These are phyloP conservation scores for Bauhinia variegata DNA, from an alignment of 306 rosid genomes.

Conservation along the genomic window DNA sequence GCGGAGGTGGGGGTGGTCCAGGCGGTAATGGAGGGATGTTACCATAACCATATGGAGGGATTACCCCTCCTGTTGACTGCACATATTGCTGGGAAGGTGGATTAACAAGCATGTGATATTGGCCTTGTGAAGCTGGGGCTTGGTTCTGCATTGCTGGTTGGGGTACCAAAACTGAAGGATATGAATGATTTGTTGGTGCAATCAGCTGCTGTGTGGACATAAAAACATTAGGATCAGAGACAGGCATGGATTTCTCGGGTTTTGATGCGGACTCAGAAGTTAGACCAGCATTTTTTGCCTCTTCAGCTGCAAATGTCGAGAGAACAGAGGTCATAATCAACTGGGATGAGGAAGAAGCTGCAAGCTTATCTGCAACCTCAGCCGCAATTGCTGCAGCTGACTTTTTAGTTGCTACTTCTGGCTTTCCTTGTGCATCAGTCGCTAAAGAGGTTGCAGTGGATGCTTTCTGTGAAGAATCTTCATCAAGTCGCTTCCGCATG, in stretches of 20 bases:
- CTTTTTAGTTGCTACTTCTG: slow-evolving; percentile 56
- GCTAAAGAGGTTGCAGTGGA: slow-evolving; percentile 43
- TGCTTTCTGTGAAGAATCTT: slow-evolving; percentile 54
- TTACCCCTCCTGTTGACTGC: slow-evolving; percentile 62
- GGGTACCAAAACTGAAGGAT: slow-evolving; percentile 65
- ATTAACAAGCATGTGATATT: slow-evolving; percentile 64
- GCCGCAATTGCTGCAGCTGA: slow-evolving; percentile 95
- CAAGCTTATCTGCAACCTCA: slow-evolving; percentile 88
- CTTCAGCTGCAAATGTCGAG: slow-evolving; percentile 86
- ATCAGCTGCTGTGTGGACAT: slow-evolving; percentile 61
- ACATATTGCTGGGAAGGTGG: slow-evolving; percentile 68
- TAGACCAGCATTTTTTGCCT: slow-evolving; percentile 72
- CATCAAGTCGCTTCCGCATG: slow-evolving; percentile 73
- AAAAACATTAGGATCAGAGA: slow-evolving; percentile 59
- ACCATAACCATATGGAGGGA: slow-evolving; percentile 67
- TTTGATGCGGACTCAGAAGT: slow-evolving; percentile 51
- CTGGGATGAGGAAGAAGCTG: slow-evolving; percentile 92
- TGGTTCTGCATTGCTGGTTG: slow-evolving; percentile 57
- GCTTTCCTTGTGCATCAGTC: slow-evolving; percentile 42
- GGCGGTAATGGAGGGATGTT: slow-evolving; percentile 60
- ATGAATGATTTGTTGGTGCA: slow-evolving; percentile 60
- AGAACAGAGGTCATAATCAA: slow-evolving; percentile 89
- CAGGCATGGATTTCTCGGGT: slow-evolving; percentile 48
- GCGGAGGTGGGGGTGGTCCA: slow-evolving; percentile 55
- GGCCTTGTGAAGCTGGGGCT: slow-evolving; percentile 64